Base-by-base conservation (phyloP, 768 basidiomycete genomes). In the Arthromyces matolae region DNA sequence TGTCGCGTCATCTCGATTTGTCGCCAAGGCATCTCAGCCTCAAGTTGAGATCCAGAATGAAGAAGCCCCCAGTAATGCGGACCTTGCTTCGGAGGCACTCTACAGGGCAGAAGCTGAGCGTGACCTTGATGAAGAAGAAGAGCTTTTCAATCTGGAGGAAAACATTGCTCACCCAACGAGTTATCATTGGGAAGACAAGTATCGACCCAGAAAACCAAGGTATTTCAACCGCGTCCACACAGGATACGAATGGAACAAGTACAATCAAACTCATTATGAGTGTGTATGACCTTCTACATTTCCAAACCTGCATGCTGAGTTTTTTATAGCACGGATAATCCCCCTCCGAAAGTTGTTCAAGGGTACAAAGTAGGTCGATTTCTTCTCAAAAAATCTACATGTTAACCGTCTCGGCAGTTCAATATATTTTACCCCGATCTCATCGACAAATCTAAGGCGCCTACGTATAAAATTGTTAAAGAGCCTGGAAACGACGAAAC, bases 241-340 rank as follows among this genome's bases (percentile, higher is more conserved):
- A 24, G 96, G 96, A 22, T 99, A 95, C 63, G 96, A 99, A 65
- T 99, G 96, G 96, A 98, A 95, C 75, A 98, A 97, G 73, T 99
- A 98, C 68, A 98, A 98, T 66, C 95, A 98, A 66, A 98, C 96
- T 3, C 96, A 98, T 70, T 99, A 98, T 67, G 96, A 97, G 92
- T 95, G 72, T 54, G 89, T 78, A 14, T 47, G 38, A 24, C 24
- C 13, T 52, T 12, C 18, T 36, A 49, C 9, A 16, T 10, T 36
- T 40, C 32, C 50, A 5, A 42, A 42, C 28, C 36, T 32, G 59
- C 19, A 44, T 50, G 52, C 50, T 65, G 45, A 64, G 40, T 16
- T 19, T 22, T 40, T 49, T 41, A 8, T 57, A 95, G 93, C 63
- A 89, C 91, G 57, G 96, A 98, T 62, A 99, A 99, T 64, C 96